These are phyloP conservation scores for Phytophthora boehmeriae DNA, from an alignment of 352 stramenopile genomes.

Conservation along the genomic window DNA sequence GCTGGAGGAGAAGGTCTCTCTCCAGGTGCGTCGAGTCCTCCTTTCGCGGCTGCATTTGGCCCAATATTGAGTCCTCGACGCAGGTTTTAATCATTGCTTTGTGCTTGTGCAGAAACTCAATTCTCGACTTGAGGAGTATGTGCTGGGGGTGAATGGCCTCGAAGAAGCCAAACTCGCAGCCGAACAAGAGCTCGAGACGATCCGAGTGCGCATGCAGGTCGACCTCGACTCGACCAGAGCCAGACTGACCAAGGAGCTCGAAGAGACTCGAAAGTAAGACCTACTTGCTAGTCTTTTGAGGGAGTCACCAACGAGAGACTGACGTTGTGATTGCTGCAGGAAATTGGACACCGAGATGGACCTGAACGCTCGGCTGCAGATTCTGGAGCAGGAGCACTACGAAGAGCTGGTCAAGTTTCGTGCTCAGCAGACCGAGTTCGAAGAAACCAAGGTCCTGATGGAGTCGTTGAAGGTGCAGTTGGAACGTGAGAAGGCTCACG, in stretches of 20 bases:
- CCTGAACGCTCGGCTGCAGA: slow-evolving; percentile 71
- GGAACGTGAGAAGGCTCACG: slow-evolving; percentile 62
- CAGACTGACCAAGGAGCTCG: slow-evolving; percentile 70
- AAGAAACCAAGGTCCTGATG: slow-evolving; percentile 58
- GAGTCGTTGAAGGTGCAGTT: slow-evolving; percentile 60
- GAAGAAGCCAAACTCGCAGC: slow-evolving; percentile 74
- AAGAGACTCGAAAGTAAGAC: slow-evolving; percentile 74
- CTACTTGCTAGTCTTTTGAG: neutral
- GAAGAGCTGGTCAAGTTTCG: slow-evolving; percentile 79
- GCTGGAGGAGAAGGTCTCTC: slow-evolving; percentile 81
- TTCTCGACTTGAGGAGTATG: slow-evolving; percentile 82
- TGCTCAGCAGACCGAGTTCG: slow-evolving; percentile 70
- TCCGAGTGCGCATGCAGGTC: slow-evolving; percentile 80
- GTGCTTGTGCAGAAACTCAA: slow-evolving; percentile 77
- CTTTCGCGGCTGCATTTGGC: neutral
- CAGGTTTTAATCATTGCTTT: no score
- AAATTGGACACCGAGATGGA: slow-evolving; percentile 81
- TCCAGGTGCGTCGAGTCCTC: slow-evolving; percentile 53
- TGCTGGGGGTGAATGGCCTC: slow-evolving; percentile 85
- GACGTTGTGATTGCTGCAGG: slow-evolving; percentile 31
- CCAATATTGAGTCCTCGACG: slow-evolving; percentile 9
- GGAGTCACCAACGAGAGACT: slow-evolving; percentile 1
- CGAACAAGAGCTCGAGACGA: slow-evolving; percentile 81
- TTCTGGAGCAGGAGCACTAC: slow-evolving; percentile 83
- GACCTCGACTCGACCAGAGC: slow-evolving; percentile 69